phyloP scores from a whole-genome alignment of 257 asterid genomes.

The Asclepias syriaca region DNA sequence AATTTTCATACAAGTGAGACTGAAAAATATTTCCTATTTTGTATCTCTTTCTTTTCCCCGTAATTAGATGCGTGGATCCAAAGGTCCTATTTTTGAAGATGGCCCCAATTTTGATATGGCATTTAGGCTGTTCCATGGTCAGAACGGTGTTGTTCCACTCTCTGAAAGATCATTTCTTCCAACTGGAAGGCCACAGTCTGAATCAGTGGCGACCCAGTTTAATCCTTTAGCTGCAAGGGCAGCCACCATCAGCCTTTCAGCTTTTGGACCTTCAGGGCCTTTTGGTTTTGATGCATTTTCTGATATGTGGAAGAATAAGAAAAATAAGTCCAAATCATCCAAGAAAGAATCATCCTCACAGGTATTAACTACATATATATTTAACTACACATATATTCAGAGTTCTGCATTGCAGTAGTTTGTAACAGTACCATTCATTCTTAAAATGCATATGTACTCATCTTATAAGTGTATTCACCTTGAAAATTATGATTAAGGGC shows the following conservation, averaged over 20 bases:
- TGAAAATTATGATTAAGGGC: background rate
- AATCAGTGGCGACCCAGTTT: slow-evolving; percentile 49
- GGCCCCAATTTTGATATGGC: slow-evolving; percentile 90
- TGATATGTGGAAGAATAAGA: slow-evolving; percentile 53
- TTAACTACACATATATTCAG: background rate
- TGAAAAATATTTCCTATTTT: background rate
- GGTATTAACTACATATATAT: slow-evolving; percentile 24
- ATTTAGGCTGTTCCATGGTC: slow-evolving; percentile 90
- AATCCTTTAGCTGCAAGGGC: slow-evolving; percentile 94
- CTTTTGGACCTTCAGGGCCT: slow-evolving; percentile 81
- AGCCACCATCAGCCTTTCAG: slow-evolving; percentile 84
- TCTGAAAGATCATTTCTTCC: slow-evolving; percentile 45
- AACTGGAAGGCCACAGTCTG: slow-evolving; percentile 41
- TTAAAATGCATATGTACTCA: background rate
- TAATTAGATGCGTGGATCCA: slow-evolving; percentile 49
- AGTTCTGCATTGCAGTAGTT: background rate
- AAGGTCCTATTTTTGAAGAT: slow-evolving; percentile 95
- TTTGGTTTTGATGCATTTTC: slow-evolving; percentile 80
- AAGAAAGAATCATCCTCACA: slow-evolving; percentile 56
- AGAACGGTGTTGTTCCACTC: slow-evolving; percentile 87
- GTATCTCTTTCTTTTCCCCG: slow-evolving; percentile 10
- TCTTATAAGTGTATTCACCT: background rate
- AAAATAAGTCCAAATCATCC: slow-evolving; percentile 51
- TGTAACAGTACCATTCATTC: background rate
- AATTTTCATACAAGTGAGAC: background rate